Percentiles rank a stretch among this genome's conserved stretches.
phyloP scores from a whole-genome alignment of 805 yeast genomes.

The Candida sakaeoensis region DNA sequence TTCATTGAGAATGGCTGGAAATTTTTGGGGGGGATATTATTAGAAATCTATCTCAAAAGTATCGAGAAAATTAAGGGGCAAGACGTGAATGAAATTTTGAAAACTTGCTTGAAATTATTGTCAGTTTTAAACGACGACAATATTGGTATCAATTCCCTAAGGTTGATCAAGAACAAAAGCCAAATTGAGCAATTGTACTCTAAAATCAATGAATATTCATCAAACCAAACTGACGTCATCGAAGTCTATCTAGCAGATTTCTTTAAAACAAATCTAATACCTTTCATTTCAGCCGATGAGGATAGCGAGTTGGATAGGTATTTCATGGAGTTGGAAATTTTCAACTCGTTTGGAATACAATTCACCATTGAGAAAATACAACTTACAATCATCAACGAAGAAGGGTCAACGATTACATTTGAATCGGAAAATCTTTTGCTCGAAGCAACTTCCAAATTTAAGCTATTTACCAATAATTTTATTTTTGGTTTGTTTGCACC shows the following conservation, averaged over 20 bases:
- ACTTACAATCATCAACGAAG: conserved; percentile 15
- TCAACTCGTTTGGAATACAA: conserved; percentile 24
- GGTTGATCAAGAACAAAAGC: conserved; percentile 14
- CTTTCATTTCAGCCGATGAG: conserved; percentile 31
- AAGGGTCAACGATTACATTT: conserved; percentile 7
- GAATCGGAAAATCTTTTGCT: conserved; percentile 8
- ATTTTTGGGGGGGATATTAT: conserved; percentile 58
- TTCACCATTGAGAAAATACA: conserved; percentile 19
- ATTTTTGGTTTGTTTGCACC: conserved; percentile 12
- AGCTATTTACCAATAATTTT: conserved; percentile 10
- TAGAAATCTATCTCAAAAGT: conserved; percentile 67
- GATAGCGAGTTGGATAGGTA: conserved; percentile 28
- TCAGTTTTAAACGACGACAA: conserved; percentile 22
- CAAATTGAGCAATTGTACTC: conserved; percentile 10
- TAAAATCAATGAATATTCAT: conserved; percentile 20
- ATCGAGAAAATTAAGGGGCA: conserved; percentile 40
- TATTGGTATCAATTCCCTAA: conserved; percentile 10
- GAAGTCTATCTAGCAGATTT: conserved; percentile 26
- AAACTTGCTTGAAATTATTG: conserved; percentile 39
- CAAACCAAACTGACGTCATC: conserved; percentile 12
- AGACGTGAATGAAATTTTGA: conserved; percentile 27
- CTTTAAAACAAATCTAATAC: conserved; percentile 32
- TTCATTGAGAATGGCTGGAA: conserved; percentile 75
- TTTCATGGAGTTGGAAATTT: conserved; percentile 29
- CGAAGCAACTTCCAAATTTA: conserved; percentile 9